phyloP scores from a whole-genome alignment of 75 land plant genomes.

The Cunninghamia lanceolata region DNA sequence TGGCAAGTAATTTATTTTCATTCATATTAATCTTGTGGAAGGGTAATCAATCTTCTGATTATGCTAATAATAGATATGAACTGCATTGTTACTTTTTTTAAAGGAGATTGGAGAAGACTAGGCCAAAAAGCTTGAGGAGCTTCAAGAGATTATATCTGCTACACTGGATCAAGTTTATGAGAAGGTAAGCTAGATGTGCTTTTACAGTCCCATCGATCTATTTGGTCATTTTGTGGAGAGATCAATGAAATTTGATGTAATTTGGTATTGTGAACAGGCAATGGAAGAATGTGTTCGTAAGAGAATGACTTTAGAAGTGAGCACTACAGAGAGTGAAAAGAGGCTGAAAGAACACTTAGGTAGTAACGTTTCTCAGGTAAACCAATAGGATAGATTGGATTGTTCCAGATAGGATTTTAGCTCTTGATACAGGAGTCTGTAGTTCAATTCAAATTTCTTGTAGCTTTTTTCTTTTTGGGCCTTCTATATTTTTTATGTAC shows the following conservation, averaged over 20 bases:
- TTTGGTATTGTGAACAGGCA: slow-evolving; percentile 11
- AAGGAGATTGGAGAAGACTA: slow-evolving; percentile 31
- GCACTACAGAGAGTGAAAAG: slow-evolving; percentile 15
- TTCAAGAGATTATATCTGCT: slow-evolving; percentile 8
- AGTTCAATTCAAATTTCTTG: background rate
- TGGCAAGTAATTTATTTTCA: slow-evolving; percentile 22
- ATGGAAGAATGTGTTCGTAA: slow-evolving; percentile 19
- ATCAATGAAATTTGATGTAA: background rate
- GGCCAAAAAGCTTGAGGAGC: slow-evolving; percentile 15
- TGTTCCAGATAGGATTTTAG: background rate
- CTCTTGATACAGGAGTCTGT: background rate
- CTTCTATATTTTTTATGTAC: too few relatives aligned
- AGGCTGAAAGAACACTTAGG: slow-evolving; percentile 19
- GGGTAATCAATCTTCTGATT: background rate
- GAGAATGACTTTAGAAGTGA: slow-evolving; percentile 22
- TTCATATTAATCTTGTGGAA: background rate
- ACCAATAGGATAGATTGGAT: background rate
- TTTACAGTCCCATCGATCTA: too few relatives aligned
- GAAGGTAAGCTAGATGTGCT: background rate
- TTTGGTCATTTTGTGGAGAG: too few relatives aligned
- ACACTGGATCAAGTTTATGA: slow-evolving; percentile 18
- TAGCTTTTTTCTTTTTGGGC: too few relatives aligned
- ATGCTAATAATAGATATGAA: background rate
- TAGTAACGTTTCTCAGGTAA: slow-evolving; percentile 11
- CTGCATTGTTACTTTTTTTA: background rate